These are phyloP conservation scores for Acanthamoeba healyi DNA, from an alignment of 208 protist genomes.

Conservation along the genomic window DNA sequence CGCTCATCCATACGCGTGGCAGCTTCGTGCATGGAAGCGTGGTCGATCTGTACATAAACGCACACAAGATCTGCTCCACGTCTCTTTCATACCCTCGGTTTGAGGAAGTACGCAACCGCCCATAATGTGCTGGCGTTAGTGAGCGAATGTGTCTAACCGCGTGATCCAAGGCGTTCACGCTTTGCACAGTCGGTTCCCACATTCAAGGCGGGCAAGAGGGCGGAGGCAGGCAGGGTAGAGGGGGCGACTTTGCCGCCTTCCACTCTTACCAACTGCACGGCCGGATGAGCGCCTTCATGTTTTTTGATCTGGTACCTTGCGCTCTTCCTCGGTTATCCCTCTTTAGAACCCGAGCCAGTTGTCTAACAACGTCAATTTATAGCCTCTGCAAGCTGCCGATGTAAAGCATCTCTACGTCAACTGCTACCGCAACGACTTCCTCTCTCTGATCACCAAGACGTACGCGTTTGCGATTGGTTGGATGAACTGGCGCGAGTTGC, in stretches of 20 bases:
- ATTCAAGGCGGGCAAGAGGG: slow-evolving; percentile 34
- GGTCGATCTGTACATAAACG: slow-evolving; percentile 65
- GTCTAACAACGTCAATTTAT: too few species aligned
- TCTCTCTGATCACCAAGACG: slow-evolving; percentile 62
- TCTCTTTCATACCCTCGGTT: slow-evolving; percentile 48
- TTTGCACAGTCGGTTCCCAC: slow-evolving; percentile 67
- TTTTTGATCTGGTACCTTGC: slow-evolving; percentile 25
- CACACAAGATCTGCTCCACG: slow-evolving; percentile 29
- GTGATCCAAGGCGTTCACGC: not conserved
- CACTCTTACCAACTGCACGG: slow-evolving; percentile 54
- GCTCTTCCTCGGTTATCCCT: not conserved
- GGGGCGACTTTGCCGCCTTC: slow-evolving; percentile 41
- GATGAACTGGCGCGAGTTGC: too few species aligned
- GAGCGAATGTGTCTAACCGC: not conserved
- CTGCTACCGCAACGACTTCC: slow-evolving; percentile 69
- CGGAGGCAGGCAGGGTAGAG: not conserved
- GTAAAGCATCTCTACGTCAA: slow-evolving; percentile 40
- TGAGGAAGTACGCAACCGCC: not conserved
- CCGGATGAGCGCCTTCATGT: slow-evolving; percentile 55
- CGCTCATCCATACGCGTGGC: slow-evolving; percentile 17
- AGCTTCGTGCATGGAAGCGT: slow-evolving; percentile 49
- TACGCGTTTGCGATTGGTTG: too few species aligned
- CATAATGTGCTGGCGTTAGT: not conserved
- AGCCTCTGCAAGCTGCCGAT: slow-evolving; percentile 25
- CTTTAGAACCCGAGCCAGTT: not conserved